Conservation (phyloP, 441 rosid species). For the Raphanus hybrid region DNA sequence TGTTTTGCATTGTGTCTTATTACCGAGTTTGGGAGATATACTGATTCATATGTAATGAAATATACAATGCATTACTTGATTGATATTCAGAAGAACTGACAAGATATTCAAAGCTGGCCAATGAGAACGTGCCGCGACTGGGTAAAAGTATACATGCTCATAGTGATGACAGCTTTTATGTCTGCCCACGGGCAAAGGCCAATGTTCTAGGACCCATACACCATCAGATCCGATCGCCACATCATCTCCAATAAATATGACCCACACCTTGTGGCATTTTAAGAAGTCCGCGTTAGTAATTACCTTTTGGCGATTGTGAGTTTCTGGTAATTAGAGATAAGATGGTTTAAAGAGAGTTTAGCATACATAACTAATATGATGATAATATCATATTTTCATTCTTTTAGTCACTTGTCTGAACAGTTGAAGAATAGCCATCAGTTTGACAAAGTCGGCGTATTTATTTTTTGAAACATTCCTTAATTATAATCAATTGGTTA, state of each 20-base stretch:
- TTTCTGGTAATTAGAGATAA: too few species aligned
- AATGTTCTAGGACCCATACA: constrained; percentile 34
- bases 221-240: constrained; percentile 43
- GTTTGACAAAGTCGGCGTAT: too few species aligned
- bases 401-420: too few species aligned
- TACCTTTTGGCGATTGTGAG: not conserved
- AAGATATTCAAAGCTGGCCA: constrained; percentile 34
- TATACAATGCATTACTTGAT: constrained; percentile 7
- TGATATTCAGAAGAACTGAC: constrained; percentile 30
- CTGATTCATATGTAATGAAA: constrained; percentile 22
- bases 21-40: constrained; percentile 35
- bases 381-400: too few species aligned
- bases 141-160: constrained; percentile 12
- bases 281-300: not conserved
- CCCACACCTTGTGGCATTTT: constrained; percentile 2
- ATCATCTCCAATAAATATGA: constrained; percentile 15
- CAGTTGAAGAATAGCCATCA: too few species aligned
- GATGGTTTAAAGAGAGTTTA: too few species aligned
- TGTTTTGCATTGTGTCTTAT: constrained; percentile 21
- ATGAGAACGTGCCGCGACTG: constrained; percentile 37
- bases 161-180: constrained; percentile 45
- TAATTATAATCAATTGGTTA: too few species aligned
- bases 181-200: constrained; percentile 46
- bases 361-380: not conserved
- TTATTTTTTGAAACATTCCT: too few species aligned